These are phyloP conservation scores for Trichoderma breve DNA, from an alignment of 2,329 filamentous ascomycete species.

Conservation along the genomic window DNA sequence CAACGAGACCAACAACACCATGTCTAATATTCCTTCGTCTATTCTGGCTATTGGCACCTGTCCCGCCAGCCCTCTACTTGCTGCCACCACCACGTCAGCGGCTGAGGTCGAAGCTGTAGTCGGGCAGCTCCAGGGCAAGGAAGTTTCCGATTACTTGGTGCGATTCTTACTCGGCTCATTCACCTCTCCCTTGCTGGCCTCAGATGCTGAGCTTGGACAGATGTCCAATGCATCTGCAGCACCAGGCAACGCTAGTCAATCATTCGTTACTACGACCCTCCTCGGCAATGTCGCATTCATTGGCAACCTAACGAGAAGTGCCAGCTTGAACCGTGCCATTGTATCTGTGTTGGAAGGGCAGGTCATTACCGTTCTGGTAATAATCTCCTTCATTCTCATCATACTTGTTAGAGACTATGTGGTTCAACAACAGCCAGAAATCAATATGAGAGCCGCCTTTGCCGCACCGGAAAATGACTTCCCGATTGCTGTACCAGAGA, in stretches of 20 bases:
- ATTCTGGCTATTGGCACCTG: constrained; percentile 32
- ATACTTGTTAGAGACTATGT: constrained; percentile 98
- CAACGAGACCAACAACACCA: constrained; percentile 25
- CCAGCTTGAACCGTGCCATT: constrained; percentile 71
- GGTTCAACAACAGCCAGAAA: constrained; percentile 92
- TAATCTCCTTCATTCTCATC: constrained; percentile 92
- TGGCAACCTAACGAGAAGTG: constrained; percentile 63
- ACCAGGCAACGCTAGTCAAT: neutral
- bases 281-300: constrained; percentile 58
- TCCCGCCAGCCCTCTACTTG: constrained; percentile 37
- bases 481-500: constrained; percentile 25
- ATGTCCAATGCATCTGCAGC: neutral
- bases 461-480: constrained; percentile 43
- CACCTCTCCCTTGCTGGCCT: constrained; percentile 28
- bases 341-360: constrained; percentile 88
- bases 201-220: neutral
- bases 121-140: constrained; percentile 31
- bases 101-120: constrained; percentile 33
- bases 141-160: constrained; percentile 34
- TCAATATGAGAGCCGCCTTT: constrained; percentile 73
- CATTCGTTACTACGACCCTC: constrained; percentile 38
- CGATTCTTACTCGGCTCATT: constrained; percentile 32
- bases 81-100: constrained; percentile 33
- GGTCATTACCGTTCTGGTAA: constrained; percentile 86
- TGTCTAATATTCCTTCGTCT: constrained; percentile 29